These are phyloP conservation scores for Metschnikowia noctiluminum DNA, from an alignment of 805 yeast genomes.

Conservation along the genomic window DNA sequence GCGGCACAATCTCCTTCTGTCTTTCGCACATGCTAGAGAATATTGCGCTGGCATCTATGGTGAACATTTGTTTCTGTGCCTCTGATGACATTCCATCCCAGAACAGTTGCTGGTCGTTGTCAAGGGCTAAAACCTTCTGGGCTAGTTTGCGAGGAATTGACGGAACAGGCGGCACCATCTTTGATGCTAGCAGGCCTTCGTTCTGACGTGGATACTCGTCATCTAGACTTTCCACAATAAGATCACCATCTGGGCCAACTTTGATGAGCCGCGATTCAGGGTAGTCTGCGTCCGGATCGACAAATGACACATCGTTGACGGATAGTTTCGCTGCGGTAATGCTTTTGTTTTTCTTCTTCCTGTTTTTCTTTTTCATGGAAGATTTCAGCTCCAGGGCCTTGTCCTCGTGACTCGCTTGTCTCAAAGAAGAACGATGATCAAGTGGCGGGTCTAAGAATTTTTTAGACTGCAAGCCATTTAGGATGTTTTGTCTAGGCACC, in stretches of 20 bases:
- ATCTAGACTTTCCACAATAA: conserved; percentile 60
- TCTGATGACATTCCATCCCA: conserved; percentile 15
- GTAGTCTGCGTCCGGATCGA: conserved; percentile 58
- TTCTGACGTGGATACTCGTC: conserved; percentile 19
- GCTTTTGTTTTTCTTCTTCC: conserved; percentile 24
- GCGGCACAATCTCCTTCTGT: conserved; percentile 6
- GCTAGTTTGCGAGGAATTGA: conserved; percentile 2
- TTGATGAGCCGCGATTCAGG: conserved; percentile 71
- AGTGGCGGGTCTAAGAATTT: not conserved
- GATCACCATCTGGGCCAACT: conserved; percentile 72
- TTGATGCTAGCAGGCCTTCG: not conserved
- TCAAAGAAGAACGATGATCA: not conserved
- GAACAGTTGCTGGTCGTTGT: conserved; percentile 13
- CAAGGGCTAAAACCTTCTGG: conserved; percentile 10
- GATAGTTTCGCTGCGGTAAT: not conserved
- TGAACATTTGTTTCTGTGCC: conserved; percentile 27
- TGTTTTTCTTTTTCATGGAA: conserved; percentile 28
- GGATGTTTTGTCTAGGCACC: not conserved
- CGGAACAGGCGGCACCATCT: conserved; percentile 6
- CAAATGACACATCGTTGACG: conserved; percentile 42
- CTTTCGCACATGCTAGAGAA: conserved; percentile 51
- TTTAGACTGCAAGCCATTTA: not conserved
- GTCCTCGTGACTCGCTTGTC: not conserved
- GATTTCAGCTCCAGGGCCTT: not conserved
- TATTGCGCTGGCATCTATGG: conserved; percentile 67